Percentiles rank a stretch among this genome's conserved stretches.
These are phyloP conservation scores for Litchi chinensis DNA, from an alignment of 345 rosid genomes.

Conservation along the genomic window DNA sequence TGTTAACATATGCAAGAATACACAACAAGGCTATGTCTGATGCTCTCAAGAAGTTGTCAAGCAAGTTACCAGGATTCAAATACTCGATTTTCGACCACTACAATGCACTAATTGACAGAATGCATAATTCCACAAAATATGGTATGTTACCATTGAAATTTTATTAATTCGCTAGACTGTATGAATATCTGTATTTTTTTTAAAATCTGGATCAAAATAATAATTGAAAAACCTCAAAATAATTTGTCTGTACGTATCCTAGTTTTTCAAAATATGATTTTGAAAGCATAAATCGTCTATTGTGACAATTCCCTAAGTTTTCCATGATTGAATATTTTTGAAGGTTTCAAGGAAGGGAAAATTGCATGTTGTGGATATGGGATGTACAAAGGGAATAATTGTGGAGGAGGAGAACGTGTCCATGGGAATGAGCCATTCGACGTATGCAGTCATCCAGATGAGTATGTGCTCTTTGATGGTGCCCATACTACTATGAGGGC, in stretches of 20 bases:
- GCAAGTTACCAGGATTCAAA: constrained; percentile 29
- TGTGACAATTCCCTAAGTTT: too few relatives aligned
- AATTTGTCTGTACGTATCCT: too few relatives aligned
- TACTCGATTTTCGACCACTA: constrained; percentile 25
- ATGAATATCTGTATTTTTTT: too few relatives aligned
- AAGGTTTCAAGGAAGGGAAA: constrained; percentile 22
- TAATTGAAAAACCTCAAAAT: too few relatives aligned
- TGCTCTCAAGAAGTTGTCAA: constrained; percentile 18
- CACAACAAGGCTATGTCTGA: constrained; percentile 28
- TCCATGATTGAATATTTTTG: too few relatives aligned
- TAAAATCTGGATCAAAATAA: too few relatives aligned
- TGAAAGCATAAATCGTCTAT: too few relatives aligned
- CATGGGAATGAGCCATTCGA: not conserved
- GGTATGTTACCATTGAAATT: not conserved
- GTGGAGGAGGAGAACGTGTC: constrained; percentile 5
- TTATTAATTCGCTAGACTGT: not conserved
- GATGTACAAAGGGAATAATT: not conserved
- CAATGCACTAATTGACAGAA: constrained; percentile 22
- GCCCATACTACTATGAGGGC: constrained; percentile 23
- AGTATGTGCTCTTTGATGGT: constrained; percentile 28
- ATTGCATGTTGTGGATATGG: constrained; percentile 17
- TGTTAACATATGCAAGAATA: constrained; percentile 17
- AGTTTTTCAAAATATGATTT: too few relatives aligned
- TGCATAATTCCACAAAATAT: constrained; percentile 12
- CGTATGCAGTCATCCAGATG: constrained; percentile 21